phyloP scores from a whole-genome alignment of 2,329 filamentous ascomycete species.

The Malbranchea cinnamomea region DNA sequence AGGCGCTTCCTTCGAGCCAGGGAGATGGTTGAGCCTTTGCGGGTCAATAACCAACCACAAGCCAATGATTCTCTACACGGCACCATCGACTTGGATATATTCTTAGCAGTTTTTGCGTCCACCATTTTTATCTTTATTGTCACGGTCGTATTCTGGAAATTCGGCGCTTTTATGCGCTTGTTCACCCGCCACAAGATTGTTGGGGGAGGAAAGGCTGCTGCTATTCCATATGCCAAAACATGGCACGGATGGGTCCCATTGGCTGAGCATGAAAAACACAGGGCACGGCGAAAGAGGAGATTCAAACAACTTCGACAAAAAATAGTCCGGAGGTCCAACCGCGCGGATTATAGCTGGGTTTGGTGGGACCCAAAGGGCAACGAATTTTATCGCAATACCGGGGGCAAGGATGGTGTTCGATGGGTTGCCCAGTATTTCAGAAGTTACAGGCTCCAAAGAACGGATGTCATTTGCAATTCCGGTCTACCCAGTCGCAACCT shows the following conservation, averaged over 20 bases:
- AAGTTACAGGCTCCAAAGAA: too few relatives aligned
- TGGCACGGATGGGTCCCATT: conserved; percentile 29
- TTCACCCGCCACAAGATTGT: conserved; percentile 22
- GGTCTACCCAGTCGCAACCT: too few relatives aligned
- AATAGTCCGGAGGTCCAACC: conserved; percentile 21
- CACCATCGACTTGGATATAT: conserved; percentile 17
- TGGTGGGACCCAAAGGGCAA: conserved; percentile 26
- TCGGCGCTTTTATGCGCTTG: conserved; percentile 21
- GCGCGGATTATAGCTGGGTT: conserved; percentile 23
- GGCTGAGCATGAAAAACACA: conserved; percentile 18
- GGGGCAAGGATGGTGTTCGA: too few relatives aligned
- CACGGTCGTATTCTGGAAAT: conserved; percentile 25
- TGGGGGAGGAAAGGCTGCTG: conserved; percentile 15
- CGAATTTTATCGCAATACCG: conserved; percentile 12
- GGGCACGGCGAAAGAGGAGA: conserved; percentile 11
- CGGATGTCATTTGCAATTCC: too few relatives aligned
- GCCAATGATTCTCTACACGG: too few relatives aligned
- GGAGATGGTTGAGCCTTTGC: conserved; percentile 13
- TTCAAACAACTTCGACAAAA: conserved; percentile 14
- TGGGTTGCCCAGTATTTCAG: too few relatives aligned
- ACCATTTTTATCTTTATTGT: conserved; percentile 24
- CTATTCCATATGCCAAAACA: conserved; percentile 23
- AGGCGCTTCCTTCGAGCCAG: conserved; percentile 2
- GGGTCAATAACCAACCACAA: conserved; percentile 14
- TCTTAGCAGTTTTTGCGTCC: conserved; percentile 21